Percentiles rank a stretch among this genome's conserved stretches.
These are phyloP conservation scores for Chrysoporthe deuterocubensis DNA, from an alignment of 2,329 filamentous ascomycete genomes.

Conservation along the genomic window DNA sequence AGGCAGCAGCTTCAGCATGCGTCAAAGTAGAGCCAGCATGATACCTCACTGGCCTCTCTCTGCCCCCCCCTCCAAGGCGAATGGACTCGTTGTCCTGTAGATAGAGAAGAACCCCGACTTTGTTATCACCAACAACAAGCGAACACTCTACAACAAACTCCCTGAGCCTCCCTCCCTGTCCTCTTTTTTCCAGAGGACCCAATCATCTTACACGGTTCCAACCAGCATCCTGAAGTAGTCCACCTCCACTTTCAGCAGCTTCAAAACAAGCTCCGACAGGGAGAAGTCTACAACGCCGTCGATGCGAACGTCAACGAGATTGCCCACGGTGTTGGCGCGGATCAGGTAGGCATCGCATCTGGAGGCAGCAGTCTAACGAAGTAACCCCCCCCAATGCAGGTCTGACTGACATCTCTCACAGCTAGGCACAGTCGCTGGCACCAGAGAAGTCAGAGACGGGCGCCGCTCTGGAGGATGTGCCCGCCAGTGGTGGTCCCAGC, in stretches of 20 bases:
- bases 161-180: background rate
- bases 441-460: constrained; percentile 55
- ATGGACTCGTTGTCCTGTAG: no score
- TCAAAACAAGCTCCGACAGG: constrained; percentile 53
- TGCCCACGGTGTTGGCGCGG: constrained; percentile 47
- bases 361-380: no score
- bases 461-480: constrained; percentile 42
- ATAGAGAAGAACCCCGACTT: background rate
- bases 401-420: background rate
- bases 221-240: background rate
- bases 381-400: no score
- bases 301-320: constrained; percentile 45
- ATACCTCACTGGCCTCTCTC: no score
- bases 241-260: constrained; percentile 10
- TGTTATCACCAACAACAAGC: background rate
- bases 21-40: background rate
- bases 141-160: background rate
- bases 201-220: constrained; percentile 8
- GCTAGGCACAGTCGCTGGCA: constrained; percentile 45
- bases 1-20: background rate
- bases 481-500: constrained; percentile 50
- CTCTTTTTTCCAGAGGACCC: background rate
- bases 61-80: background rate
- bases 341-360: constrained; percentile 39
- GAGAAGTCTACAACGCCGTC: constrained; percentile 52